Evolutionary conservation across 257 asterid genomes (phyloP), one percentile per base, ranked within the genome.

Genomic region (Verbascum thapsus): DNA sequence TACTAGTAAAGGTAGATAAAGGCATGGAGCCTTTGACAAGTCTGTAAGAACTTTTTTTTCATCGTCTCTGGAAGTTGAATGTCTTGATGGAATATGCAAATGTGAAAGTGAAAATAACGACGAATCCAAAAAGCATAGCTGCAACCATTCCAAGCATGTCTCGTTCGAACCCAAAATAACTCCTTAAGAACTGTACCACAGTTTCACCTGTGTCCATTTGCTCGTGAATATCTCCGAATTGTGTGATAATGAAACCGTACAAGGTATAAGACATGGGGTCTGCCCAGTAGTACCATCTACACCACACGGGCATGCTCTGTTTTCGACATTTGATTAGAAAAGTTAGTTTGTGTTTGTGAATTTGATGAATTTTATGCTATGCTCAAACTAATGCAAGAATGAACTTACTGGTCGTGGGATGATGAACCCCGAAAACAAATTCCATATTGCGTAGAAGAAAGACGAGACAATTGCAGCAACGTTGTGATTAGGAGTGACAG

Each of bases 241-340:
- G 96, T 3, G 96, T 69, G 8, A 72, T 69, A 11, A 86, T 45
- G 59, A 86, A 43, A 1, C 95, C 96, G 17, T 88, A 85, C 65
- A 88, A 67, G 8, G 95, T 83, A 70, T 84, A 86, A 3, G 95
- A 74, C 9, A 80, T 53, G 0, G 95, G 96, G 8, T 79, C 70
- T 43, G 55, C 76, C 92, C 95, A 88, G 54, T 81, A 88, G 77
- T 82, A 83, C 96, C 96, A 88, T 78, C 95, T 81, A 95, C 95
- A 88, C 92, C 92, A 88, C 6, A 86, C 26, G 0, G 96, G 90
- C 7, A 86, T 83, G 48, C 83, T 76, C 96, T 88, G 85, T 73
- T 58, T 6, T 18, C 5, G 0, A 3, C 10, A 50, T 26, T 26
- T 26, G 32, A 63, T 43, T 8, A 55, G 5, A 2, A 7, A 9